A percentile compares a stretch with the other conserved stretches of the same genome.
Conservation (phyloP, 1,139 yeast species). For the Magnusiomyces suaveolens region DNA sequence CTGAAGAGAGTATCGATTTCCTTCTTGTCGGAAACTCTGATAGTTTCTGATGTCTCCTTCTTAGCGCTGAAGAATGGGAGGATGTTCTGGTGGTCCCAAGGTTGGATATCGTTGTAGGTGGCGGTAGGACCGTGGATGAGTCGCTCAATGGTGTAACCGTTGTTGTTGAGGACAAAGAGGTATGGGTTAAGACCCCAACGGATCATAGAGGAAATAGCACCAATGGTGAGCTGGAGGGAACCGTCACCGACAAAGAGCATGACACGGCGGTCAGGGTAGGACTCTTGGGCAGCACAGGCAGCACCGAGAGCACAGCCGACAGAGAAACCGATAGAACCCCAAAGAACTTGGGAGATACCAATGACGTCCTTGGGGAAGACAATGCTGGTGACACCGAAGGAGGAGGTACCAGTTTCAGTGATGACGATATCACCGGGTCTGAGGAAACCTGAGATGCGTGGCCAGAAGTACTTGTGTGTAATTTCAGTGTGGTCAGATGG, state of each 20-base stretch:
- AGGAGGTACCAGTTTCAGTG: conserved; percentile 85
- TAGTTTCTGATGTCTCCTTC: conserved; percentile 29
- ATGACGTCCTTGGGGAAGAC: conserved; percentile 63
- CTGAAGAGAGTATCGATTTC: conserved; percentile 54
- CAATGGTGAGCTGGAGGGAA: conserved; percentile 78
- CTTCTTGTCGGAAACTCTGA: conserved; percentile 52
- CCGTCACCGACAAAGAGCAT: conserved; percentile 84
- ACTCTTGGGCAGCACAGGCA: conserved; percentile 70
- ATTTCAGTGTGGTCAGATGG: conserved; percentile 35
- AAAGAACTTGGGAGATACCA: conserved; percentile 80
- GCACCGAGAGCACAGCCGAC: conserved; percentile 84
- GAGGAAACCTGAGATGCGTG: conserved; percentile 62
- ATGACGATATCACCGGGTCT: conserved; percentile 70
- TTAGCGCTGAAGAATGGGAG: conserved; percentile 66
- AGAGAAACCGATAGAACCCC: conserved; percentile 88
- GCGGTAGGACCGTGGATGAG: conserved; percentile 76
- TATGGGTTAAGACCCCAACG: conserved; percentile 75
- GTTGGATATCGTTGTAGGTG: conserved; percentile 67
- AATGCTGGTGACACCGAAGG: conserved; percentile 74
- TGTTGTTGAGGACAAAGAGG: conserved; percentile 72
- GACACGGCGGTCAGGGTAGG: conserved; percentile 61
- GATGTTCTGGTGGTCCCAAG: conserved; percentile 66
- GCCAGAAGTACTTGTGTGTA: conserved; percentile 78
- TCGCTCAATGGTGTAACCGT: conserved; percentile 84
- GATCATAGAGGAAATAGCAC: conserved; percentile 76